Evolutionary conservation across 805 yeast species (phyloP), one percentile per base, ranked within the genome.

Genomic region (Cyberlindnera japonica): DNA sequence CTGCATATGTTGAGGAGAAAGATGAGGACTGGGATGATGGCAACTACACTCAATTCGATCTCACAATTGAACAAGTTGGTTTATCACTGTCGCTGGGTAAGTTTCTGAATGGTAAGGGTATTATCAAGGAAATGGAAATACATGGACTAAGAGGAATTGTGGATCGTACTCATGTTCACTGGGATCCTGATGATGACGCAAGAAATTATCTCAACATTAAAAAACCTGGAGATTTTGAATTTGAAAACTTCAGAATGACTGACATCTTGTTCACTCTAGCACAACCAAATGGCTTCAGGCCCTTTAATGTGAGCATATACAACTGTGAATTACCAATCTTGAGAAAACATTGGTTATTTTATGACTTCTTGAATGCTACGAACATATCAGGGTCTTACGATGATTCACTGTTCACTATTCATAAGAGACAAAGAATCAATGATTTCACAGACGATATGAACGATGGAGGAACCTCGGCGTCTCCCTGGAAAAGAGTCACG

Each of bases 11-110:
- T 5, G 43, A 41, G 8, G 38, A 37, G 25, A 31, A 20, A 12
- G 47, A 38, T 20, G 69, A 63, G 13, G 72, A 64, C 20, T 65
- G 64, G 16, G 96, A 84, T 52, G 95, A 89, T 58, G 98, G 97
- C 1, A 93, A 93, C 62, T 93, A 90, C 62, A 91, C 99, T 0
- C 99, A 93, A 59, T 93, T 83, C 59, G 99, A 93, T 61, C 61
- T 93, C 28, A 86, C 95, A 0, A 83, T 93, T 13, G 96, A 91
- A 44, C 84, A 83, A 50, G 81, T 90, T 11, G 81, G 82, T 38
- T 75, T 93, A 0, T 80, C 95, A 1, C 64, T 93, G 14, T 84
- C 95, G 11, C 77, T 93, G 50, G 69, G 76, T 38, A 87, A 88
- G 54, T 93, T 97, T 95, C 66, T 93, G 38, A 82, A 85, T 51